These are phyloP conservation scores for Colletotrichum camelliae DNA, from an alignment of 2,329 filamentous ascomycete species.

Conservation along the genomic window DNA sequence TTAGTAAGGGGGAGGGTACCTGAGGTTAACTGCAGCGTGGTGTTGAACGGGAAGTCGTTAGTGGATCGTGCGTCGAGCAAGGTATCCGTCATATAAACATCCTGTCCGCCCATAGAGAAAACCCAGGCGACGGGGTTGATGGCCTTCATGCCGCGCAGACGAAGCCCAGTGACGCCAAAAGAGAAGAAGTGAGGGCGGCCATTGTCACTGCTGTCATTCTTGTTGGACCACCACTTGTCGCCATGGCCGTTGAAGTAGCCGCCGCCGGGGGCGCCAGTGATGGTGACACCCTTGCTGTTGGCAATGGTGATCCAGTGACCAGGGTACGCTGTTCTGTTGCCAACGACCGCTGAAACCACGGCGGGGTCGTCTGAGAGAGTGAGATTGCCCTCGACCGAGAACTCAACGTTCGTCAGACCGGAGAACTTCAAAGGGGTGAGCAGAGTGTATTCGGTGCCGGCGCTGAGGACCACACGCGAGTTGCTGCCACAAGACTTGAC, in stretches of 20 bases:
- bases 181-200: constrained; percentile 11
- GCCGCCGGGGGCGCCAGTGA: not conserved
- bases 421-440: not conserved
- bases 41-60: not conserved
- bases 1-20: too few species aligned
- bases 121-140: constrained; percentile 7
- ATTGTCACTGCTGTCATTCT: not conserved
- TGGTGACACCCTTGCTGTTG: constrained; percentile 5
- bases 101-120: not conserved
- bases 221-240: constrained; percentile 8
- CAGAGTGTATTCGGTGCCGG: not conserved
- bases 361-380: not conserved
- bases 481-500: constrained; percentile 9
- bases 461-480: constrained; percentile 1
- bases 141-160: not conserved
- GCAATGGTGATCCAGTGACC: constrained; percentile 11
- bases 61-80: not conserved
- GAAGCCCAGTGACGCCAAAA: not conserved
- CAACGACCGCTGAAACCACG: not conserved
- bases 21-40: not conserved
- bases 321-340: not conserved
- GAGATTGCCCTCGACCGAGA: not conserved
- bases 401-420: constrained; percentile 7
- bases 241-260: constrained; percentile 3
- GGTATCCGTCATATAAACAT: constrained; percentile 14